phyloP scores from a whole-genome alignment of 352 stramenopile species.

The Globisporangium solare region DNA sequence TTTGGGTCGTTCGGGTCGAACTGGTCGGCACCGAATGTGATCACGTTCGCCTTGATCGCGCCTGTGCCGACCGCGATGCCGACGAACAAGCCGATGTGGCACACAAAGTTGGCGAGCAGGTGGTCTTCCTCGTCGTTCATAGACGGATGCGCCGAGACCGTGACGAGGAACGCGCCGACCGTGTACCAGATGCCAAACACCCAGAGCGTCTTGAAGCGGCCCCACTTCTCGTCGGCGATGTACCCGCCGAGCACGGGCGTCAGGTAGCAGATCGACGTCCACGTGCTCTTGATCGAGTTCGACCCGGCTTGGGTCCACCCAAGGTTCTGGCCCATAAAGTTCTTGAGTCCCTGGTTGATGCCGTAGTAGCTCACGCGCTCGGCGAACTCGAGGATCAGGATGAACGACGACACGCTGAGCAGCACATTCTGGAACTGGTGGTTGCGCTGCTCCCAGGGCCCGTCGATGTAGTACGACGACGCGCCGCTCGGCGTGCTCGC shows the following conservation, averaged over 20 bases:
- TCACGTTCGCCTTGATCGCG: slow-evolving; percentile 86
- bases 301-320: slow-evolving; percentile 74
- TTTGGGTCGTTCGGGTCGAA: slow-evolving; percentile 84
- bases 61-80: slow-evolving; percentile 76
- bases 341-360: slow-evolving; percentile 87
- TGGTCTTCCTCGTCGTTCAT: slow-evolving; percentile 39
- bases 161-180: slow-evolving; percentile 60
- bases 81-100: slow-evolving; percentile 67
- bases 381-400: slow-evolving; percentile 83
- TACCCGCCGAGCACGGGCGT: slow-evolving; percentile 82
- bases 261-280: slow-evolving; percentile 85
- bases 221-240: slow-evolving; percentile 84
- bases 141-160: slow-evolving; percentile 54
- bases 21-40: slow-evolving; percentile 85
- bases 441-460: slow-evolving; percentile 74
- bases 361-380: slow-evolving; percentile 85
- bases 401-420: slow-evolving; percentile 82
- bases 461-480: slow-evolving; percentile 66
- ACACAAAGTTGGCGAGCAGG: slow-evolving; percentile 51
- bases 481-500: slow-evolving; percentile 32
- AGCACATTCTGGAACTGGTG: slow-evolving; percentile 79
- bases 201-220: slow-evolving; percentile 79
- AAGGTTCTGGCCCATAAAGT: slow-evolving; percentile 71
- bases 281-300: slow-evolving; percentile 87
- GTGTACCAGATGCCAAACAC: slow-evolving; percentile 83